A percentile compares a stretch with the other conserved stretches of the same genome.
Evolutionary conservation across 2,329 filamentous ascomycete genomes (phyloP).

Genomic region (Exophiala oligosperma): DNA sequence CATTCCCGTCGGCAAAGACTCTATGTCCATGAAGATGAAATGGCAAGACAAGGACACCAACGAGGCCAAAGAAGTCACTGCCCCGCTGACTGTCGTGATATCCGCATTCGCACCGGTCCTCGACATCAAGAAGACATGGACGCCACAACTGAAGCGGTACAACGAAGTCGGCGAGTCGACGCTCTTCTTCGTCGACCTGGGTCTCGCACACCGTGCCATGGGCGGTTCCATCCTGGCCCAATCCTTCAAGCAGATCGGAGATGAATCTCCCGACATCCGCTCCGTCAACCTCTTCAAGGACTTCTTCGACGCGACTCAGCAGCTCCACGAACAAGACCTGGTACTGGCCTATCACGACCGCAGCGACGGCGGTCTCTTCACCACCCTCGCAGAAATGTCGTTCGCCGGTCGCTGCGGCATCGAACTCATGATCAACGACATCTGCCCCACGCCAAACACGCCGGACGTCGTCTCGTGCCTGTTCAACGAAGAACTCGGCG

Average conservation of each 20-base stretch:
- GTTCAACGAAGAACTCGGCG: constrained; percentile 95
- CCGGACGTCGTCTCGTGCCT: constrained; percentile 71
- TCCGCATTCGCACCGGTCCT: constrained; percentile 86
- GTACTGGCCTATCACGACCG: constrained; percentile 94
- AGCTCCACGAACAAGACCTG: constrained; percentile 64
- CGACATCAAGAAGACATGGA: constrained; percentile 87
- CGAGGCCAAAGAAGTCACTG: constrained; percentile 79
- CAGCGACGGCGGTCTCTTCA: constrained; percentile 89
- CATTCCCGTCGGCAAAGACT: constrained; percentile 97
- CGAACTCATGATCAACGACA: constrained; percentile 77
- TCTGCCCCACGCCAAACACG: constrained; percentile 59
- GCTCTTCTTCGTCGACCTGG: constrained; percentile 88
- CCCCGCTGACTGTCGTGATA: constrained; percentile 86
- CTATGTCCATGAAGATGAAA: constrained; percentile 97
- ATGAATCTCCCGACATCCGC: constrained; percentile 82
- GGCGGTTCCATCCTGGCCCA: constrained; percentile 92
- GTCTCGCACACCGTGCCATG: constrained; percentile 74
- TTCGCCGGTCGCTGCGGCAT: constrained; percentile 91
- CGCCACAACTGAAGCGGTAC: constrained; percentile 76
- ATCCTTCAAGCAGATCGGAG: constrained; percentile 80
- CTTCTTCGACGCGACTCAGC: constrained; percentile 83
- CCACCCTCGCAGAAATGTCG: constrained; percentile 94
- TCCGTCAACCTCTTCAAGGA: constrained; percentile 79
- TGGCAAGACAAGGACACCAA: constrained; percentile 74
- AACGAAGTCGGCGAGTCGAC: constrained; percentile 89